Conservation (phyloP, 768 basidiomycete species). For the Pleurotus platypus region DNA sequence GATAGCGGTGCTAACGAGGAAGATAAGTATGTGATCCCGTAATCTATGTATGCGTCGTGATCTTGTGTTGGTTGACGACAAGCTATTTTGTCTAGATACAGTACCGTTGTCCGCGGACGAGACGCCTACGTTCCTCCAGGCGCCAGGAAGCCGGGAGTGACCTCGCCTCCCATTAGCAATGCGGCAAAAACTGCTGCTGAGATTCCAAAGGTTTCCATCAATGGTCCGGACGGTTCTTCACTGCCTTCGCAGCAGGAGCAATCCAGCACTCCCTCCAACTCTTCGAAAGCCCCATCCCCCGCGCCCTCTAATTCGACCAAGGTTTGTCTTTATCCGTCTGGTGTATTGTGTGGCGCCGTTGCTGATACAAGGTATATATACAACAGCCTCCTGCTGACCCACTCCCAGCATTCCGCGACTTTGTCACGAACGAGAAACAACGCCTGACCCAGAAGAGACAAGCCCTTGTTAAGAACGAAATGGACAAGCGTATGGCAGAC, state of each 20-base stretch:
- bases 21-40: constrained; percentile 69
- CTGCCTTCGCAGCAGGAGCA: constrained; percentile 34
- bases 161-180: constrained; percentile 21
- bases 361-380: constrained; percentile 2
- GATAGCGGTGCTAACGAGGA: constrained; percentile 86
- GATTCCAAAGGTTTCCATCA: constrained; percentile 71
- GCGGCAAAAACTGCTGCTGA: constrained; percentile 36
- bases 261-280: constrained; percentile 30
- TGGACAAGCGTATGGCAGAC: constrained; percentile 93
- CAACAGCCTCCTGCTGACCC: constrained; percentile 70
- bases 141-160: constrained; percentile 54
- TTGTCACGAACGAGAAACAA: constrained; percentile 90
- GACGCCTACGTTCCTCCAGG: constrained; percentile 95
- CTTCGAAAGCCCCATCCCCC: constrained; percentile 63
- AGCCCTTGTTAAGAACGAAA: constrained; percentile 84
- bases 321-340: constrained; percentile 31
- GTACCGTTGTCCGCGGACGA: constrained; percentile 83
- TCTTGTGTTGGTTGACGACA: constrained; percentile 6
- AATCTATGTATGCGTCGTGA: constrained; percentile 7
- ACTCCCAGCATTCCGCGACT: constrained; percentile 84
- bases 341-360: constrained; percentile 8
- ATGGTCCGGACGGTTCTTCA: constrained; percentile 69
- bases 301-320: constrained; percentile 50
- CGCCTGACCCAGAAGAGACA: constrained; percentile 88
- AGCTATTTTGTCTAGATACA: constrained; percentile 58